A percentile compares a stretch with the other conserved stretches of the same genome.
Evolutionary conservation across 164 flowering plant genomes (phyloP).

Genomic region (Brasenia schreberi): DNA sequence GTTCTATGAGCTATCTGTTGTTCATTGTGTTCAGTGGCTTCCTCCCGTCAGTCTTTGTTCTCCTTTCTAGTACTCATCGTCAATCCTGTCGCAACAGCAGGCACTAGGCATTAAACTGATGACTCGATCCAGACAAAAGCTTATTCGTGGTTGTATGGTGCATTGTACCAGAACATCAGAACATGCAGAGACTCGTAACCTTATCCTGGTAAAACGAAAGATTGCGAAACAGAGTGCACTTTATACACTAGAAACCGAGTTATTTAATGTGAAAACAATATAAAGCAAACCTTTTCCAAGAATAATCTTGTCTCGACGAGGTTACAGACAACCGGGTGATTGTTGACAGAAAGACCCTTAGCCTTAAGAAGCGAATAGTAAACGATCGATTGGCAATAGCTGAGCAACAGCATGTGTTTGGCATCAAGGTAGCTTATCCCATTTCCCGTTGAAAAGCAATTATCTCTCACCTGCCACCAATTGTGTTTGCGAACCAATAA

Average conservation of each 20-base stretch:
- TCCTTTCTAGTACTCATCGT: too few species aligned
- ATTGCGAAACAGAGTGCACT: not conserved
- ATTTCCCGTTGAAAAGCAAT: constrained; percentile 51
- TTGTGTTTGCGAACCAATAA: not conserved
- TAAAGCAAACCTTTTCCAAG: constrained; percentile 61
- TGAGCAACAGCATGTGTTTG: constrained; percentile 67
- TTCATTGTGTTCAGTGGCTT: too few species aligned
- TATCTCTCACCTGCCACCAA: constrained; percentile 52
- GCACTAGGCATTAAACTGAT: too few species aligned
- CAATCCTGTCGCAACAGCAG: too few species aligned
- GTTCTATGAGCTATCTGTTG: too few species aligned
- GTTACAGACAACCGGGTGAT: constrained; percentile 75
- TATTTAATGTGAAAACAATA: not conserved
- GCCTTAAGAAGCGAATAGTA: constrained; percentile 81
- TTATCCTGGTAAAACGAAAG: not conserved
- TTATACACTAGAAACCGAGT: not conserved
- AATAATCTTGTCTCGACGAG: constrained; percentile 79
- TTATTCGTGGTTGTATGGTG: too few species aligned
- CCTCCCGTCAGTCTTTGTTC: too few species aligned
- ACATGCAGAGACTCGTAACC: too few species aligned
- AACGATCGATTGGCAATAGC: constrained; percentile 81
- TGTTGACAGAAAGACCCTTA: constrained; percentile 66
- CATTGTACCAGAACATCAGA: too few species aligned
- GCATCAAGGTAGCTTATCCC: constrained; percentile 94
- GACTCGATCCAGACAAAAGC: too few species aligned